These are phyloP conservation scores for Chlorella sp. DNA, from an alignment of 139 green algal genomes.

Conservation along the genomic window DNA sequence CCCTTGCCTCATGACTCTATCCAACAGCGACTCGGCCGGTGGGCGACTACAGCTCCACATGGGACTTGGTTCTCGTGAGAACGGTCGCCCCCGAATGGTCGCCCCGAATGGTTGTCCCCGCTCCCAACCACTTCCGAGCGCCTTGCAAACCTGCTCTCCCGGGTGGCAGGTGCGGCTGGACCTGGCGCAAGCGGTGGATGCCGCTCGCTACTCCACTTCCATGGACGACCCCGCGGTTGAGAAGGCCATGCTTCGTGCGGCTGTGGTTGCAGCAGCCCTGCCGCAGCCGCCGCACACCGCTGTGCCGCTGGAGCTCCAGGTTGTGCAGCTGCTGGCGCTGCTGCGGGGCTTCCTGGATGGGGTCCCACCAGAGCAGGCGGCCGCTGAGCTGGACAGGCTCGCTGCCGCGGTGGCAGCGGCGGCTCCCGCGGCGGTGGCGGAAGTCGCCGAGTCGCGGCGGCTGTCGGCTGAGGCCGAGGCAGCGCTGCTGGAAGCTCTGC, in stretches of 20 bases:
- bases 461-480: constrained; percentile 56
- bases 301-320: constrained; percentile 33
- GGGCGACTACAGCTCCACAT: too few relatives aligned
- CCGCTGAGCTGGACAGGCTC: constrained; percentile 18
- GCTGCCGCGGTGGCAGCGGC: background rate
- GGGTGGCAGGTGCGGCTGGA: constrained; percentile 75
- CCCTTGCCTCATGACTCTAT: too few relatives aligned
- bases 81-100: too few relatives aligned
- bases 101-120: too few relatives aligned
- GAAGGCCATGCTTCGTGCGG: constrained; percentile 47
- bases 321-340: constrained; percentile 49
- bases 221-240: constrained; percentile 9
- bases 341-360: constrained; percentile 44
- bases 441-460: constrained; percentile 53
- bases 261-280: constrained; percentile 36
- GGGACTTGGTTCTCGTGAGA: too few relatives aligned
- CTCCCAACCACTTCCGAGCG: too few relatives aligned
- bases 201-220: constrained; percentile 40
- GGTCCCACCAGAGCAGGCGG: constrained; percentile 32
- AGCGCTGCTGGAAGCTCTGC: constrained; percentile 50
- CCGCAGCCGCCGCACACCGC: constrained; percentile 36
- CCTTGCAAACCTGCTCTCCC: too few relatives aligned
- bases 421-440: constrained; percentile 26
- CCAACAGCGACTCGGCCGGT: too few relatives aligned
- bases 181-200: constrained; percentile 66